Base-by-base conservation (phyloP, 345 rosid species). In the Dovyalis caffra region DNA sequence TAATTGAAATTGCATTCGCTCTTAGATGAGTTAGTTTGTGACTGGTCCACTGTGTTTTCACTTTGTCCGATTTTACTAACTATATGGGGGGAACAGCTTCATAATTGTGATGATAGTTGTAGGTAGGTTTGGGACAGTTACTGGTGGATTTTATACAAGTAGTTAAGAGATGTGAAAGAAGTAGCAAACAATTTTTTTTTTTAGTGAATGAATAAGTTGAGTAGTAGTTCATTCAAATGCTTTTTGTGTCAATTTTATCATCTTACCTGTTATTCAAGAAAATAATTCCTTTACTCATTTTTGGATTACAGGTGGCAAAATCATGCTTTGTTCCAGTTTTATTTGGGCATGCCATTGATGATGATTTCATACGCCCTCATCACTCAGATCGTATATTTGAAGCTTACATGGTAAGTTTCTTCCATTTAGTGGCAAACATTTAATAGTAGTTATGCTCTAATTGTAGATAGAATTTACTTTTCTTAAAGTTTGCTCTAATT, bases 351-450 rank as follows among this genome's bases (percentile, higher is more conserved):
- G 99, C 91, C 51, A 77, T 66, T 71, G 92, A 83, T 76, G 99
- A 95, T 85, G 95, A 95, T 80, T 95, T 95, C 77, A 93, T 93
- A 72, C 90, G 76, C 64, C 97, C 99, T 66, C 97, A 90, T 83
- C 99, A 95, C 78, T 86, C 99, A 32, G 96, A 95, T 76, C 87
- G 85, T 43, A 88, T 93, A 89, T 89, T 71, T 74, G 93, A 91
- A 83, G 87, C 93, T 72, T 95, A 95, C 78, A 40, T 84, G 79
- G 99, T 93, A 85, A 83, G 76, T 76, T 71, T 76, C 61, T 70
- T 45, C 63, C 43, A 35, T 31, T 72, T 26, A 47, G 53, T 71
- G 63, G 57, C 25, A 49, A 66, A 58, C 66, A 63, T 65, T 74
- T 33, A 43, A 26, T 16, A 73, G 28, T 28, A 40, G 25, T 76